These are phyloP conservation scores for Astragalus membranaceus DNA, from an alignment of 306 rosid genomes.

Conservation along the genomic window DNA sequence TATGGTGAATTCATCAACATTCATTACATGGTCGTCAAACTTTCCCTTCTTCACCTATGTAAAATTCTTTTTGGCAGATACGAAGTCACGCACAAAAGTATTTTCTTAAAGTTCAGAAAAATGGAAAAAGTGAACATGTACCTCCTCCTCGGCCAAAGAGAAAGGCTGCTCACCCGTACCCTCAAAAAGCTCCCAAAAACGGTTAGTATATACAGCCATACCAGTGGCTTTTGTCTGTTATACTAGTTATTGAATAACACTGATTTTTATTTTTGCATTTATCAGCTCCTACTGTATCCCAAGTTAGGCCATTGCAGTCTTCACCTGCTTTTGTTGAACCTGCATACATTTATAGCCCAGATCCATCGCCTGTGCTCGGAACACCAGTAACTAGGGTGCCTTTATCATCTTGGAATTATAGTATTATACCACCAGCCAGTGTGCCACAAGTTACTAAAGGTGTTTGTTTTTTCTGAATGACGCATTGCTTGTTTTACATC, in stretches of 20 bases:
- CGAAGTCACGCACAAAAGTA: conserved; percentile 98
- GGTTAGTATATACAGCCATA: conserved; percentile 29
- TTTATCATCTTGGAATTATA: conserved; percentile 59
- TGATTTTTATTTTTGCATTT: conserved; percentile 6
- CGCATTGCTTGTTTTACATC: neutral
- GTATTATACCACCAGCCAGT: conserved; percentile 35
- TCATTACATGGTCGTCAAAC: neutral
- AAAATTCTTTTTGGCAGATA: conserved; percentile 46
- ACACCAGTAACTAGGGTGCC: conserved; percentile 45
- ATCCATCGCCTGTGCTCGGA: conserved; percentile 58
- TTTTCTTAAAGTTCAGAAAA: conserved; percentile 89
- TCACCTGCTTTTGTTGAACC: conserved; percentile 53
- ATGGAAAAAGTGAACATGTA: conserved; percentile 81
- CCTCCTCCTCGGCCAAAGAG: conserved; percentile 98
- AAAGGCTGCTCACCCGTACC: conserved; percentile 93
- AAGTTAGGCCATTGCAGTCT: conserved; percentile 45
- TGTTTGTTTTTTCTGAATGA: conserved; percentile 25
- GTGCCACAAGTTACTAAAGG: conserved; percentile 55
- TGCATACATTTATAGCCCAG: conserved; percentile 41
- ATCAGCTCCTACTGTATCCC: conserved; percentile 47
- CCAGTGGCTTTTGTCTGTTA: conserved; percentile 8
- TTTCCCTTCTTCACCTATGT: neutral
- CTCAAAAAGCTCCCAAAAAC: conserved; percentile 84
- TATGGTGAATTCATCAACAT: neutral
- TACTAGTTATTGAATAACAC: neutral